Base-by-base conservation (phyloP, 345 rosid genomes). In the Acer campestre region DNA sequence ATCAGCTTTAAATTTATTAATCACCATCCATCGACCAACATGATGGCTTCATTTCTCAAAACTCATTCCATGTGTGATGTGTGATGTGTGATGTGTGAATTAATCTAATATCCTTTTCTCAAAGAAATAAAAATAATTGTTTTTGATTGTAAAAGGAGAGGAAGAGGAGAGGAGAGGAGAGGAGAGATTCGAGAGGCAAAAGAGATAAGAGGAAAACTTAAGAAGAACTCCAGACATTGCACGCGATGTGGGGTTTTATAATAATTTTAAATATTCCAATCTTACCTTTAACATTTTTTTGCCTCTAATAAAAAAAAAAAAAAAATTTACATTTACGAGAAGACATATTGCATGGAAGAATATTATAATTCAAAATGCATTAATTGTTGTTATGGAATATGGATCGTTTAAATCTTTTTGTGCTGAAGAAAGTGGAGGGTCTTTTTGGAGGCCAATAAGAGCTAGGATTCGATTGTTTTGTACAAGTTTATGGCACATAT, bases 171-270 rank as follows among this genome's bases (percentile, higher is more conserved):
- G 31, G 31, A 29, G 31, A 29, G 31, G 31, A 29, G 29, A 58
- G 27, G 6, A 44, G 31, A 8, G 61, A 25, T 59, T 76, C 27
- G 16, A 17, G 56, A n/a, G 65, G 27, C 67, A 56, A 51, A 64
- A 68, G 20, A 64, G 73, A 40, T 49, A 0, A 13, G 55, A 53
- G 67, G 68, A 67, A 81, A 77, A 64, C 74, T 61, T 71, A 29
- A 71, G 16, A 11, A 25, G 48, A 69, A 65, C 10, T 66, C 78
- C 23, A 63, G 61, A 48, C 79, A 79, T 13, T 20, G 80, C 78
- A 77, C 67, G 79, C 23, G 55, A 55, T 65, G 76, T 73, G 75
- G 80, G 84, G 72, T 17, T 76, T 10, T 18, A 56, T n/a, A 8
- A 56, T 51, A 63, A 16, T 27, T 7, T 3, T 27, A 8, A 0